Percentiles rank a stretch among this genome's conserved stretches.
Evolutionary conservation across 441 rosid species (phyloP).

Genomic region (Eruca vesicaria): DNA sequence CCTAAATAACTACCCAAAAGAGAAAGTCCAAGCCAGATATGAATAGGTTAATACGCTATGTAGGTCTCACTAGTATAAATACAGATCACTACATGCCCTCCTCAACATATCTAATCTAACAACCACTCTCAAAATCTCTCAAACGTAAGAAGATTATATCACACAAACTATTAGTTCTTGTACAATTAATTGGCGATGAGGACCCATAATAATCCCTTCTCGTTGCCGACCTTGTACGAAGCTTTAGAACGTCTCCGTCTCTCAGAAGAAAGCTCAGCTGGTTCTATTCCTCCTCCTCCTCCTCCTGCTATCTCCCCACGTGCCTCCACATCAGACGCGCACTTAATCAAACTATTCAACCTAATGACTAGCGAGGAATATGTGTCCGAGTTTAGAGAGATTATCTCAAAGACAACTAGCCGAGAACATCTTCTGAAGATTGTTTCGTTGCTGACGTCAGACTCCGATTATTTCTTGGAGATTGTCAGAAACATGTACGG

Average conservation of each 20-base stretch:
- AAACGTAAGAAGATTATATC: background rate
- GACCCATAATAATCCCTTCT: background rate
- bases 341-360: background rate
- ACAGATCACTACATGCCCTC: background rate
- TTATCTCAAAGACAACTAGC: background rate
- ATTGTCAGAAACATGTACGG: background rate
- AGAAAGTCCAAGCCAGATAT: background rate
- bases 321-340: background rate
- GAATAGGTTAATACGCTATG: background rate
- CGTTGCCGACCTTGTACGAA: background rate
- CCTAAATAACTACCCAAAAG: background rate
- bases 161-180: background rate
- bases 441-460: background rate
- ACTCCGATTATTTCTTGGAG: conserved; percentile 2
- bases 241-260: background rate
- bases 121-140: background rate
- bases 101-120: background rate
- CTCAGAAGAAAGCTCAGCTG: background rate
- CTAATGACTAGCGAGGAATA: background rate
- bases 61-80: background rate
- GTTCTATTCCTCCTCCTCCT: background rate
- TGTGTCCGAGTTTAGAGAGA: background rate
- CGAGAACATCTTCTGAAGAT: background rate
- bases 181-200: no score
- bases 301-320: background rate